phyloP scores from a whole-genome alignment of 1,284 basidiomycete species.

The Cryptococcus jaspeensis region DNA sequence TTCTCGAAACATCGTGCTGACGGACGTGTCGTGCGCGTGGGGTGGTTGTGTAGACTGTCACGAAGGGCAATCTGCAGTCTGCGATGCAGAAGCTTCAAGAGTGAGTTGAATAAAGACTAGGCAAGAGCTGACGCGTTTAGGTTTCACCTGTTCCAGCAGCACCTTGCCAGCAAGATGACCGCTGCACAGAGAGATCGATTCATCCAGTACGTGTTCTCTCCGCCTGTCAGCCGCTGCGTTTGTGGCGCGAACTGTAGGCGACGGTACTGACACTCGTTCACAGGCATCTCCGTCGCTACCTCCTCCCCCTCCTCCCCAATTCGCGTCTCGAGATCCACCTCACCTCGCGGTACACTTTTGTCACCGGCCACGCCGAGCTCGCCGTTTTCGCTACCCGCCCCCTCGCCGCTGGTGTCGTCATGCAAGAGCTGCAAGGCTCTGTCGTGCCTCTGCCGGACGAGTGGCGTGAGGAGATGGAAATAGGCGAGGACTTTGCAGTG shows the following conservation, averaged over 20 bases:
- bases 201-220: slow-evolving; percentile 24
- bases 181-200: slow-evolving; percentile 35
- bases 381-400: slow-evolving; percentile 45
- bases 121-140: slow-evolving; percentile 16
- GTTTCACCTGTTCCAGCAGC: slow-evolving; percentile 36
- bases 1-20: background rate
- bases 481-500: slow-evolving; percentile 37
- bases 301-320: slow-evolving; percentile 35
- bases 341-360: slow-evolving; percentile 42
- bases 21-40: background rate
- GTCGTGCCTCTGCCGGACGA: slow-evolving; percentile 42
- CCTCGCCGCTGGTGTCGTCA: slow-evolving; percentile 27
- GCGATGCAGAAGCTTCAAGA: slow-evolving; percentile 32
- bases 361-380: slow-evolving; percentile 45
- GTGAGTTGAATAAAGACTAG: slow-evolving; percentile 18
- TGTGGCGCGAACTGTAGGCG: background rate
- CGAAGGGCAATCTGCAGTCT: slow-evolving; percentile 24
- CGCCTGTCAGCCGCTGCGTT: background rate
- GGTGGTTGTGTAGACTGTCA: slow-evolving; percentile 18
- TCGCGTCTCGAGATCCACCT: slow-evolving; percentile 47
- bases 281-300: slow-evolving; percentile 46
- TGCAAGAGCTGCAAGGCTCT: slow-evolving; percentile 43
- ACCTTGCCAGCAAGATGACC: slow-evolving; percentile 34
- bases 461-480: slow-evolving; percentile 44
- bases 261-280: background rate